Conservation (phyloP, 768 basidiomycete genomes). For the Boletus patriciae region DNA sequence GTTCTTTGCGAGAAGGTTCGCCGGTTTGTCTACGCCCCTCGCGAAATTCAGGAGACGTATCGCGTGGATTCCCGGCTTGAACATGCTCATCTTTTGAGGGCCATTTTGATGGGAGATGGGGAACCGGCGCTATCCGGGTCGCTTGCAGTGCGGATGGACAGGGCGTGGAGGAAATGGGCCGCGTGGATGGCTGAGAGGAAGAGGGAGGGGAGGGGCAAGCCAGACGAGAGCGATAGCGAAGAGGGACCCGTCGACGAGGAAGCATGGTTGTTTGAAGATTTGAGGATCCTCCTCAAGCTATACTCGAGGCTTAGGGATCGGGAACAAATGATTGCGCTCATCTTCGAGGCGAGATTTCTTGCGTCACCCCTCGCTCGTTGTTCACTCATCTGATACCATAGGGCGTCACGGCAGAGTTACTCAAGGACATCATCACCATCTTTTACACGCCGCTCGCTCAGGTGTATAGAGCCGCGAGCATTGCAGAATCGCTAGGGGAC, state of each 20-base stretch:
- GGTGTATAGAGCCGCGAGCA: constrained; percentile 96
- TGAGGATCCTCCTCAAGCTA: constrained; percentile 74
- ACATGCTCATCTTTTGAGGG: constrained; percentile 70
- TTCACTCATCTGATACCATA: constrained; percentile 31
- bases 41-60: constrained; percentile 83
- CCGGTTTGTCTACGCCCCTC: constrained; percentile 81
- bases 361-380: background rate
- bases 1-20: constrained; percentile 86
- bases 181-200: constrained; percentile 66
- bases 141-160: constrained; percentile 79
- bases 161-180: constrained; percentile 74
- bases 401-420: constrained; percentile 91
- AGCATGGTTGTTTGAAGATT: constrained; percentile 94
- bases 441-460: constrained; percentile 96
- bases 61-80: constrained; percentile 76
- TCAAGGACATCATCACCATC: constrained; percentile 98
- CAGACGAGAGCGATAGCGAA: constrained; percentile 73
- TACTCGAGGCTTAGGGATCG: constrained; percentile 82
- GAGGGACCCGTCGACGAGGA: constrained; percentile 93
- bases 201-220: constrained; percentile 38
- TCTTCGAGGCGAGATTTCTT: constrained; percentile 78
- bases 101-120: constrained; percentile 77
- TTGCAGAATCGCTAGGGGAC: constrained; percentile 89
- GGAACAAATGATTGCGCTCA: constrained; percentile 87
- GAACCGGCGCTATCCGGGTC: constrained; percentile 71